phyloP scores from a whole-genome alignment of 2,329 filamentous ascomycete genomes.

The Colletotrichum eleusines region DNA sequence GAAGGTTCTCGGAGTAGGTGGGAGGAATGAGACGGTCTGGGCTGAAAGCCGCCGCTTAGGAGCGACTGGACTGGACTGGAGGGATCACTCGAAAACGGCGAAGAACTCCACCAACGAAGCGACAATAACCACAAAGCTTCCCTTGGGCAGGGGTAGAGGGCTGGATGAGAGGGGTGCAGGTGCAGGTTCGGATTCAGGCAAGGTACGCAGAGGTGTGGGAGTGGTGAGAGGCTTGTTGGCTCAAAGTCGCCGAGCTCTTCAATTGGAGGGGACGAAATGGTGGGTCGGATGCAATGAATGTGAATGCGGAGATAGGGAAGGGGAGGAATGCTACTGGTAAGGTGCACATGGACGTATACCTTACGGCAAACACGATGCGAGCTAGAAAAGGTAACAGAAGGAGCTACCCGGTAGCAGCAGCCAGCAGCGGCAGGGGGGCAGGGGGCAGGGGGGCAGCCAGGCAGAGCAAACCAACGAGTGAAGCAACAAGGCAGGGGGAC shows the following conservation, averaged over 20 bases:
- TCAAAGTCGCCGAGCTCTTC: constrained; percentile 18
- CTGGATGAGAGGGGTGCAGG: background rate
- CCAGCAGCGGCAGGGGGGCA: background rate
- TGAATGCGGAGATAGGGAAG: background rate
- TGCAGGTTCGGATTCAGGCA: background rate
- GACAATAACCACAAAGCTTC: constrained; percentile 36
- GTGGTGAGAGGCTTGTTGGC: constrained; percentile 12
- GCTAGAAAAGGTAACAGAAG: background rate
- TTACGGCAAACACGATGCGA: background rate
- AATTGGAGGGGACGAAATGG: background rate
- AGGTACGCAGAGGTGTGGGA: constrained; percentile 9
- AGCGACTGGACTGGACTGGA: constrained; percentile 27
- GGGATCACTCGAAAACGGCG: constrained; percentile 40
- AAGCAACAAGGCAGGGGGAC: background rate
- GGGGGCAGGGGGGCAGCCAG: no score
- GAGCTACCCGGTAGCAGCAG: background rate
- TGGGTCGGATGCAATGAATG: background rate
- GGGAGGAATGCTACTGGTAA: background rate
- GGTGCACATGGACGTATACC: background rate
- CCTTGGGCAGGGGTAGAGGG: constrained; percentile 28
- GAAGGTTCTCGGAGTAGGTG: constrained; percentile 1
- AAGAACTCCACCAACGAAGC: constrained; percentile 36
- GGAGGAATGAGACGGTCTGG: constrained; percentile 19
- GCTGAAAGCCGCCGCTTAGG: constrained; percentile 3
- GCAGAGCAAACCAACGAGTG: constrained; percentile 5